Evolutionary conservation across 805 yeast species (phyloP).

Genomic region (Metschnikowia lochheadii): DNA sequence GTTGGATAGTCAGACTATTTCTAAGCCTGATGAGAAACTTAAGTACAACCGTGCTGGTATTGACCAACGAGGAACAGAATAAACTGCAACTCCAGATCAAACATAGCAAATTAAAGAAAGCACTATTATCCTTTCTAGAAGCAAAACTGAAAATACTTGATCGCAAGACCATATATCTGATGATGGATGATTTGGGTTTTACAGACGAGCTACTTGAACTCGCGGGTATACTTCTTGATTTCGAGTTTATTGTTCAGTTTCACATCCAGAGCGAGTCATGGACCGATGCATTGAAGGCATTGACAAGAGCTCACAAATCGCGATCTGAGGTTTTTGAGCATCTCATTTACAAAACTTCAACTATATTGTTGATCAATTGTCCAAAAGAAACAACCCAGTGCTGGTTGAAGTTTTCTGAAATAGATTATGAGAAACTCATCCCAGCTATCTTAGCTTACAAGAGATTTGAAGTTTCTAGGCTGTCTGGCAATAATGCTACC

Average conservation of each 20-base stretch:
- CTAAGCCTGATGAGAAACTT: constrained; percentile 38
- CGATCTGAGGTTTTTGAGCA: constrained; percentile 22
- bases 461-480: constrained; percentile 37
- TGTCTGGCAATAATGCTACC: constrained; percentile 55
- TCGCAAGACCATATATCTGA: constrained; percentile 63
- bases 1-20: constrained; percentile 63
- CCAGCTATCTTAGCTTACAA: constrained; percentile 76
- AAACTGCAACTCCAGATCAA: background rate
- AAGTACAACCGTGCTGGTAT: background rate
- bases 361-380: constrained; percentile 59
- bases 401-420: constrained; percentile 59
- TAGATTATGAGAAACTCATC: constrained; percentile 62
- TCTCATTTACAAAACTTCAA: constrained; percentile 62
- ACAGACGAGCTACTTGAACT: constrained; percentile 59
- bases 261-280: constrained; percentile 70
- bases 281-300: constrained; percentile 61
- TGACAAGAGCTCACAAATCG: constrained; percentile 48
- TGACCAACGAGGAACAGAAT: background rate
- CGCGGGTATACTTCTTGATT: constrained; percentile 67
- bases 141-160: constrained; percentile 52
- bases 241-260: constrained; percentile 61
- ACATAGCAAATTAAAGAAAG: background rate
- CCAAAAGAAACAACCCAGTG: constrained; percentile 70
- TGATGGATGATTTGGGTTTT: constrained; percentile 63
- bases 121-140: constrained; percentile 43